phyloP scores from a whole-genome alignment of 2,329 filamentous ascomycete genomes.

The Penicillium sp. region DNA sequence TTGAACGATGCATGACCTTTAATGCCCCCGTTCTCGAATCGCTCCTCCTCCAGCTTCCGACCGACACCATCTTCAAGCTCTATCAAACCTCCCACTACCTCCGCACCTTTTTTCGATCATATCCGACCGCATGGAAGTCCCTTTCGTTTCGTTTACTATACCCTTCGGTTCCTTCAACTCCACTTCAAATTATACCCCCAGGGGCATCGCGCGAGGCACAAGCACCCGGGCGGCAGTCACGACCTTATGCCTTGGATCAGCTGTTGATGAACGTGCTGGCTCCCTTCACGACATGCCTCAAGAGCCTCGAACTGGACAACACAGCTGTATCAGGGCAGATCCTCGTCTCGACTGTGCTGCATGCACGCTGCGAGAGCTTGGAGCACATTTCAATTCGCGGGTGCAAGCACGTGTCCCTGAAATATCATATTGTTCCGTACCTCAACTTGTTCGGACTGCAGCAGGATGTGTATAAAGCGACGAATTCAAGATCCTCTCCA shows the following conservation, averaged over 20 bases:
- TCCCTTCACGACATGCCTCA: conserved; percentile 60
- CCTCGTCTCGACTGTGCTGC: conserved; percentile 59
- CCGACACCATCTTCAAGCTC: conserved; percentile 59
- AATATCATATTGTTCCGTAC: conserved; percentile 67
- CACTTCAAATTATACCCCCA: conserved; percentile 38
- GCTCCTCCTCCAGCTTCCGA: conserved; percentile 61
- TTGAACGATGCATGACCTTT: conserved; percentile 60
- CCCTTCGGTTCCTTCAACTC: conserved; percentile 41
- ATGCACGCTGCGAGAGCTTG: conserved; percentile 58
- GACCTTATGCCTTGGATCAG: conserved; percentile 62
- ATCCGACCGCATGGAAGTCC: conserved; percentile 64
- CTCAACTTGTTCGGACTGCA: conserved; percentile 53
- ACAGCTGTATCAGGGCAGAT: conserved; percentile 63
- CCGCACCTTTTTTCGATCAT: conserved; percentile 58
- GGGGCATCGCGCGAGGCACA: conserved; percentile 32
- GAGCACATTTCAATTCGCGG: conserved; percentile 65
- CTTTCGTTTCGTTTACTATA: conserved; percentile 61
- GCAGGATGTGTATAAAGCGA: conserved; percentile 50
- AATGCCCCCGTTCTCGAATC: conserved; percentile 64
- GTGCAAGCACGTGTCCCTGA: conserved; percentile 67
- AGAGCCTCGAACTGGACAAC: conserved; percentile 63
- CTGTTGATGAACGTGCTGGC: conserved; percentile 60
- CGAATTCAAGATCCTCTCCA: conserved; percentile 37
- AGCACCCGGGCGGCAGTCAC: conserved; percentile 51
- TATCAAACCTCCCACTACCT: conserved; percentile 63